These are phyloP conservation scores for Gossypium ekmanianum DNA, from an alignment of 345 rosid genomes.

Conservation along the genomic window DNA sequence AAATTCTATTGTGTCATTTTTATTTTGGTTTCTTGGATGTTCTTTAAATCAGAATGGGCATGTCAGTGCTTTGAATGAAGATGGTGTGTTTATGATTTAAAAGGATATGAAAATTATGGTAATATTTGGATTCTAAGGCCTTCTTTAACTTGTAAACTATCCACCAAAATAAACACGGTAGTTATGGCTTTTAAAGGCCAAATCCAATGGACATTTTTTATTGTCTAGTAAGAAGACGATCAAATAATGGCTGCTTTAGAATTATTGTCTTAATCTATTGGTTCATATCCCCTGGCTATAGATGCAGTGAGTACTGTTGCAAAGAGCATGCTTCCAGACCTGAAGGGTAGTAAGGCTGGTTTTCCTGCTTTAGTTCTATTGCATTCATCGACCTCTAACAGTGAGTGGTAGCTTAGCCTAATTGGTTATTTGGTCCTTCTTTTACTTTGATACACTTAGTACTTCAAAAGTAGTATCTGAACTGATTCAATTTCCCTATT, in stretches of 20 bases:
- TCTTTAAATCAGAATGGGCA: background rate
- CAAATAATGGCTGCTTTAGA: background rate
- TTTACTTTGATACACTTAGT: background rate
- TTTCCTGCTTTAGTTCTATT: background rate
- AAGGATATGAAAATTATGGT: background rate
- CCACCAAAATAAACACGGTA: background rate
- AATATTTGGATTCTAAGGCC: background rate
- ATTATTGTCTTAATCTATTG: background rate
- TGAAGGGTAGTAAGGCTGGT: background rate
- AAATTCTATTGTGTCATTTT: background rate
- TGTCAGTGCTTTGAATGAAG: background rate
- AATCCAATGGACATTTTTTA: background rate
- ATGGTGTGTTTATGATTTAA: background rate
- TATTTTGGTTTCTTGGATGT: too few species aligned
- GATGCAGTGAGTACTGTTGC: background rate
- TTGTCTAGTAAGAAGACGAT: background rate
- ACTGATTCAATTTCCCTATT: background rate
- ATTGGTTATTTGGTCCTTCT: background rate
- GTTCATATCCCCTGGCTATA: background rate
- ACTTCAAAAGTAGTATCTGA: background rate
- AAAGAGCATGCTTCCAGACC: slow-evolving; percentile 3
- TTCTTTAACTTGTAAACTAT: background rate
- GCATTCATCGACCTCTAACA: background rate
- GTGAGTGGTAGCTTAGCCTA: background rate
- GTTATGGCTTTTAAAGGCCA: background rate